Percentiles rank a stretch among this genome's conserved stretches.
phyloP scores from a whole-genome alignment of 371 early-diverging fungal genomes.

The Rhizopus arrhizus region DNA sequence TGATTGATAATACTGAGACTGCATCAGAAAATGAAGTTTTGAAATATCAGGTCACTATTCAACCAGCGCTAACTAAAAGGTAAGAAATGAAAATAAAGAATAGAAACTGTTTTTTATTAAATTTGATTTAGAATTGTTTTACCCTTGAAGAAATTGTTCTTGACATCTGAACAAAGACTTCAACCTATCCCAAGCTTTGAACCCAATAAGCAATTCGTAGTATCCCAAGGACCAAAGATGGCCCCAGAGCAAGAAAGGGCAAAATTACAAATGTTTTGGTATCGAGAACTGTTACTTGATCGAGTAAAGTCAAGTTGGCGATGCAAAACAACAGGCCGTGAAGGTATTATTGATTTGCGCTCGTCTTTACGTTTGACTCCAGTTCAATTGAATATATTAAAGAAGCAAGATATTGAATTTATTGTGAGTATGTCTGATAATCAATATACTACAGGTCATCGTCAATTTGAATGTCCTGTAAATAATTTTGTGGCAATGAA shows the following conservation, averaged over 20 bases:
- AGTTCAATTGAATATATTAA: conserved; percentile 58
- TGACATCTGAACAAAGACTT: conserved; percentile 53
- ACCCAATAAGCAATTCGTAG: conserved; percentile 79
- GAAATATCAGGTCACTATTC: conserved; percentile 24
- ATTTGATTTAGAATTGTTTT: conserved; percentile 57
- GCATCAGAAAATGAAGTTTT: neutral
- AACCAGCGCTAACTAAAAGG: conserved; percentile 43
- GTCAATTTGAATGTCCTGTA: conserved; percentile 55
- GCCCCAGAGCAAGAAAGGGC: conserved; percentile 61
- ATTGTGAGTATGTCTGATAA: conserved; percentile 45
- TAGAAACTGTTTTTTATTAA: neutral
- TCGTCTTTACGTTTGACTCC: conserved; percentile 56
- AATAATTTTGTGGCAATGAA: conserved; percentile 63
- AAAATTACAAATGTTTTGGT: conserved; percentile 81
- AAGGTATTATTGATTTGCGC: conserved; percentile 60
- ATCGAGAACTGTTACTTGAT: conserved; percentile 66
- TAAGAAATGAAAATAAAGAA: neutral
- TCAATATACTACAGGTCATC: conserved; percentile 31
- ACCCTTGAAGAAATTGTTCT: conserved; percentile 68
- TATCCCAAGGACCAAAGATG: conserved; percentile 60
- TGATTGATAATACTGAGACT: conserved; percentile 49
- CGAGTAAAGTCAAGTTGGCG: conserved; percentile 62
- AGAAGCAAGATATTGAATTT: conserved; percentile 67
- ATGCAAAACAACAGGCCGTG: conserved; percentile 49
- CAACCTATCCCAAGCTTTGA: conserved; percentile 73